These are phyloP conservation scores for Vararia minispora DNA, from an alignment of 768 basidiomycete species.

Conservation along the genomic window DNA sequence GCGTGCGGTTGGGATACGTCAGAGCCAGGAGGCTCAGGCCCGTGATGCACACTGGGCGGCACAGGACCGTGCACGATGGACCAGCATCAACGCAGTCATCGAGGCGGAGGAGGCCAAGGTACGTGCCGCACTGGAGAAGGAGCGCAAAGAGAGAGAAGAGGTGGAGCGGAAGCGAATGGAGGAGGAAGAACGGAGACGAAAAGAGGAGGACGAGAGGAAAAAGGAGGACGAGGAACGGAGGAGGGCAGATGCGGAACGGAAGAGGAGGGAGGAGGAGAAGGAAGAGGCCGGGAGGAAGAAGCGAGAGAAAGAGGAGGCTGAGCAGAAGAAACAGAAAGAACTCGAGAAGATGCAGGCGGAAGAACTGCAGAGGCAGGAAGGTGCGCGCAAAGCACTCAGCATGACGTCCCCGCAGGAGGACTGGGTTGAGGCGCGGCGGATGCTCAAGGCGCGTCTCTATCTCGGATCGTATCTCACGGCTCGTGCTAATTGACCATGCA, in stretches of 20 bases:
- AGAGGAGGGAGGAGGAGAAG: conserved; percentile 15
- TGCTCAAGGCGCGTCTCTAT: conserved; percentile 35
- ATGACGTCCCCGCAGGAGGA: conserved; percentile 49
- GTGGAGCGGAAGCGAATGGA: conserved; percentile 32
- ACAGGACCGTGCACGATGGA: conserved; percentile 34
- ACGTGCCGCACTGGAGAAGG: conserved; percentile 40
- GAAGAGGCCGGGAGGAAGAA: conserved; percentile 13
- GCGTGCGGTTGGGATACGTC: conserved; percentile 28
- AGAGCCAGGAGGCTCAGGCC: conserved; percentile 34
- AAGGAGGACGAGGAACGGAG: conserved; percentile 17
- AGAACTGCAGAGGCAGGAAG: conserved; percentile 26
- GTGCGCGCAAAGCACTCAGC: conserved; percentile 33
- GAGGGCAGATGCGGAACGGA: conserved; percentile 12
- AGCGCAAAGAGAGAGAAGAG: conserved; percentile 38
- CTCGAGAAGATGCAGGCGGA: conserved; percentile 21
- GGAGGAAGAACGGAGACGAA: conserved; percentile 17
- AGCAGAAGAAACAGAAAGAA: conserved; percentile 26
- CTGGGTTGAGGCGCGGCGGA: conserved; percentile 46
- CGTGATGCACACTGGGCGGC: conserved; percentile 35
- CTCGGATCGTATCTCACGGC: conserved; percentile 8
- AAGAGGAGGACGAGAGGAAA: conserved; percentile 18
- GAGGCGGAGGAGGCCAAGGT: conserved; percentile 51
- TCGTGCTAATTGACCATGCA: conserved; percentile 20
- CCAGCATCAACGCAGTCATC: conserved; percentile 53
- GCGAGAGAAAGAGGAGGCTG: conserved; percentile 24